A percentile compares a stretch with the other conserved stretches of the same genome.
Evolutionary conservation across 345 rosid species (phyloP).

Genomic region (Leavenworthia alabamica): DNA sequence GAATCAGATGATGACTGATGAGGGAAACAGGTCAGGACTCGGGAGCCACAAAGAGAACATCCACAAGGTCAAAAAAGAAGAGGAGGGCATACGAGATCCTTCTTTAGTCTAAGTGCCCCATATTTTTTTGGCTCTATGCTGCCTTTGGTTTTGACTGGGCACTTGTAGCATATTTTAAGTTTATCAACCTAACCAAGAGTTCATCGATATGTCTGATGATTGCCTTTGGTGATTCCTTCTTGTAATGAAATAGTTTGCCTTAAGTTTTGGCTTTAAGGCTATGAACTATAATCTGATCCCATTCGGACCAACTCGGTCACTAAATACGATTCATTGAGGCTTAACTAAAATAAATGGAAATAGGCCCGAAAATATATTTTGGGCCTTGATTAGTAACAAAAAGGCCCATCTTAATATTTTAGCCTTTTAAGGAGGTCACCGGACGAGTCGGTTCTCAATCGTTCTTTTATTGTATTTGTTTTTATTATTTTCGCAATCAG

Average conservation of each 20-base stretch:
- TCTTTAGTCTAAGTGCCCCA: neutral
- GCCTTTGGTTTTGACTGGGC: neutral
- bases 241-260: neutral
- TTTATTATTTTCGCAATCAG: neutral
- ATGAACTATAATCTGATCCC: neutral
- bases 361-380: neutral
- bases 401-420: neutral
- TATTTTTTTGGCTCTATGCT: neutral
- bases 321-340: neutral
- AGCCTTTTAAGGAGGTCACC: neutral
- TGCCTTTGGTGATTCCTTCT: neutral
- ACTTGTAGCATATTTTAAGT: neutral
- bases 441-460: neutral
- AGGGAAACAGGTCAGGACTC: too few relatives aligned
- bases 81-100: neutral
- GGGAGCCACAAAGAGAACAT: constrained; percentile 7
- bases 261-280: neutral
- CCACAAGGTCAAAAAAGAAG: constrained; percentile 3
- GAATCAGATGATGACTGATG: constrained; percentile 5
- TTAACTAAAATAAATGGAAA: neutral
- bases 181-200: neutral
- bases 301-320: neutral
- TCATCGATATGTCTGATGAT: neutral
- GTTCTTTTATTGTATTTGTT: too few relatives aligned
- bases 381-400: neutral